A percentile compares a stretch with the other conserved stretches of the same genome.
Conservation (phyloP, 306 rosid genomes). For the Lupinus albus region DNA sequence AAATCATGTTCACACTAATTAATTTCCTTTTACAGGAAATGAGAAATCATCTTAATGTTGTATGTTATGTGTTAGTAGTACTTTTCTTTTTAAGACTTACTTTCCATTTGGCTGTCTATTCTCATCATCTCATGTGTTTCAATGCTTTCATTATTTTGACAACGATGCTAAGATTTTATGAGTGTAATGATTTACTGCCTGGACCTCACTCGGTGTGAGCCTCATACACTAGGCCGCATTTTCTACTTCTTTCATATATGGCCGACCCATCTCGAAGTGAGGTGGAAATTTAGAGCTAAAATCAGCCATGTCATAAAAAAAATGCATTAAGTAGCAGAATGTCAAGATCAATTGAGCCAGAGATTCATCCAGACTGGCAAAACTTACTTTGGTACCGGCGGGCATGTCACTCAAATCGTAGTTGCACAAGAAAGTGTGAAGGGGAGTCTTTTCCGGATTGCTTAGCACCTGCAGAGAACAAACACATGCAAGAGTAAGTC, state of each 20-base stretch:
- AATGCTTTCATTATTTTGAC: slow-evolving; percentile 21
- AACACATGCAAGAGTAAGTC: slow-evolving; percentile 29
- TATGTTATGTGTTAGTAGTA: slow-evolving; percentile 18
- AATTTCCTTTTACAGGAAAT: slow-evolving; percentile 24
- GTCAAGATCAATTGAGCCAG: slow-evolving; percentile 15
- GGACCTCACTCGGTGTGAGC: no score
- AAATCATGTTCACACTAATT: slow-evolving; percentile 1
- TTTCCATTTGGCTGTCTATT: slow-evolving; percentile 13
- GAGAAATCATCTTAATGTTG: not conserved
- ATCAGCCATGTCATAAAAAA: slow-evolving; percentile 2
- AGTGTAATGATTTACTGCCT: slow-evolving; percentile 5
- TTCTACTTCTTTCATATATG: slow-evolving; percentile 1
- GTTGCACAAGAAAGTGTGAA: slow-evolving; percentile 97
- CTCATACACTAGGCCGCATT: no score
- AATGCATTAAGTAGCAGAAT: slow-evolving; percentile 22
- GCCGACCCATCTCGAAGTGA: slow-evolving; percentile 3
- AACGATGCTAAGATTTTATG: slow-evolving; percentile 5
- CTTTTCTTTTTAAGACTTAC: slow-evolving; percentile 4
- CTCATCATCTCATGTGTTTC: slow-evolving; percentile 4
- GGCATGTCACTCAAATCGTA: slow-evolving; percentile 98
- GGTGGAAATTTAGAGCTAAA: slow-evolving; percentile 25
- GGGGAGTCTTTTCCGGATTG: slow-evolving; percentile 98
- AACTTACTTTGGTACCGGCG: slow-evolving; percentile 89
- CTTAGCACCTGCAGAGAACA: slow-evolving; percentile 78
- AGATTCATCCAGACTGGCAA: slow-evolving; percentile 18